Evolutionary conservation across 2,329 filamentous ascomycete genomes (phyloP).

Genomic region (Colletotrichum karsti): DNA sequence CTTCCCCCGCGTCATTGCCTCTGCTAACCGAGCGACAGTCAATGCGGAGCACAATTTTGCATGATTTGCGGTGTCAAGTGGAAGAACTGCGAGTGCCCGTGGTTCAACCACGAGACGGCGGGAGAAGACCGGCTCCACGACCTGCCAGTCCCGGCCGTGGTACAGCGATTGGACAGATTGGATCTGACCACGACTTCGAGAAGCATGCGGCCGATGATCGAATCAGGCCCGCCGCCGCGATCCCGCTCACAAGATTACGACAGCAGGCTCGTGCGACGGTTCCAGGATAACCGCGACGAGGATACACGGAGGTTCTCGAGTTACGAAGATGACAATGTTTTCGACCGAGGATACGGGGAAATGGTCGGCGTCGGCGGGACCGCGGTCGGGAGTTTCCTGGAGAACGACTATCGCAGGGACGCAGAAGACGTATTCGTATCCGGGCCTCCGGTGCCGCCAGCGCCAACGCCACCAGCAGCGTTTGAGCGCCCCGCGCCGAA

Average conservation of each 20-base stretch:
- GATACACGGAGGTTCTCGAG: constrained; percentile 47
- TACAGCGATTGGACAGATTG: constrained; percentile 29
- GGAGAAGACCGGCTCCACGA: constrained; percentile 64
- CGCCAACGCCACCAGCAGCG: constrained; percentile 37
- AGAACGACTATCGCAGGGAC: constrained; percentile 62
- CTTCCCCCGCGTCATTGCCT: neutral
- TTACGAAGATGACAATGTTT: constrained; percentile 44
- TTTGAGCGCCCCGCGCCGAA: constrained; percentile 45
- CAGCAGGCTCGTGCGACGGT: constrained; percentile 52
- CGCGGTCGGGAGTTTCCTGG: constrained; percentile 65
- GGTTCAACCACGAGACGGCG: constrained; percentile 72
- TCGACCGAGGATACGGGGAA: constrained; percentile 45
- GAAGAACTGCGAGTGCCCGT: constrained; percentile 85
- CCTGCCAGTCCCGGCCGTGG: constrained; percentile 56
- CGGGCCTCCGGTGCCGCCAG: constrained; percentile 37
- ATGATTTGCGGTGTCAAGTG: constrained; percentile 85
- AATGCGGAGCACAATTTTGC: constrained; percentile 86
- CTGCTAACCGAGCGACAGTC: constrained; percentile 52
- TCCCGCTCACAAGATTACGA: constrained; percentile 48
- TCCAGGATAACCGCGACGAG: constrained; percentile 57
- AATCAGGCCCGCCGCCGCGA: constrained; percentile 14
- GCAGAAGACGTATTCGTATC: constrained; percentile 39
- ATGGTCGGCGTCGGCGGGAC: constrained; percentile 59
- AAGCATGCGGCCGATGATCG: constrained; percentile 24
- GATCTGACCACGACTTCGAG: constrained; percentile 15